Percentiles rank a stretch among this genome's conserved stretches.
Evolutionary conservation across 257 asterid genomes (phyloP).

Genomic region (Osmanthus fragrans): DNA sequence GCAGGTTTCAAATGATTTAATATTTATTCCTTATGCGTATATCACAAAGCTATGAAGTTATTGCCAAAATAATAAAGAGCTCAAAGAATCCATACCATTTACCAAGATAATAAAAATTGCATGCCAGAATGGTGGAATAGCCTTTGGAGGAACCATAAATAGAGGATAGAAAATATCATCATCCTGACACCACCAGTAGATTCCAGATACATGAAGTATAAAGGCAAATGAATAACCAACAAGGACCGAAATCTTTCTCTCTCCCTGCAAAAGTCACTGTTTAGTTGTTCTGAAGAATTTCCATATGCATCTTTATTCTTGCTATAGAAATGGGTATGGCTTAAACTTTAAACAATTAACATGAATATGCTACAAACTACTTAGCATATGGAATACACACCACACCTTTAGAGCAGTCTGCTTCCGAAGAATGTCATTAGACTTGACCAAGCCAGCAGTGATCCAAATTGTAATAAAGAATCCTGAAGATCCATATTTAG

Average conservation of each 20-base stretch:
- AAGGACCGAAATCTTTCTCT: constrained; percentile 65
- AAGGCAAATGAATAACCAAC: constrained; percentile 55
- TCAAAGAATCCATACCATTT: constrained; percentile 49
- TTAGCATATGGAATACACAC: constrained; percentile 4
- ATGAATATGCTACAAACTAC: constrained; percentile 4
- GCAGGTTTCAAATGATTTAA: constrained; percentile 1
- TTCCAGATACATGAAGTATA: constrained; percentile 57
- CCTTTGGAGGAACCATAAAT: constrained; percentile 74
- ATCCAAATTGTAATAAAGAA: constrained; percentile 68
- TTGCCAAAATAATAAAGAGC: constrained; percentile 1
- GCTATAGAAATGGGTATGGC: neutral
- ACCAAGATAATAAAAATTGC: constrained; percentile 72
- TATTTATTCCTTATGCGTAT: neutral
- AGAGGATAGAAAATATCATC: constrained; percentile 62
- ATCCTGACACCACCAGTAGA: constrained; percentile 75
- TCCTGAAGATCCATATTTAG: constrained; percentile 37
- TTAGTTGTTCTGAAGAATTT: neutral
- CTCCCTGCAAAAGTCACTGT: constrained; percentile 58
- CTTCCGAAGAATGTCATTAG: constrained; percentile 77
- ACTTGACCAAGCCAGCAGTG: constrained; percentile 71
- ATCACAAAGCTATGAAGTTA: neutral
- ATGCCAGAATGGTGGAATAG: constrained; percentile 87
- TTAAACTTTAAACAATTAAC: neutral
- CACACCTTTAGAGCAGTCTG: constrained; percentile 85
- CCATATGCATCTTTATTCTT: neutral